Conservation (phyloP, 2,329 filamentous ascomycete genomes). For the Cercospora janseana region DNA sequence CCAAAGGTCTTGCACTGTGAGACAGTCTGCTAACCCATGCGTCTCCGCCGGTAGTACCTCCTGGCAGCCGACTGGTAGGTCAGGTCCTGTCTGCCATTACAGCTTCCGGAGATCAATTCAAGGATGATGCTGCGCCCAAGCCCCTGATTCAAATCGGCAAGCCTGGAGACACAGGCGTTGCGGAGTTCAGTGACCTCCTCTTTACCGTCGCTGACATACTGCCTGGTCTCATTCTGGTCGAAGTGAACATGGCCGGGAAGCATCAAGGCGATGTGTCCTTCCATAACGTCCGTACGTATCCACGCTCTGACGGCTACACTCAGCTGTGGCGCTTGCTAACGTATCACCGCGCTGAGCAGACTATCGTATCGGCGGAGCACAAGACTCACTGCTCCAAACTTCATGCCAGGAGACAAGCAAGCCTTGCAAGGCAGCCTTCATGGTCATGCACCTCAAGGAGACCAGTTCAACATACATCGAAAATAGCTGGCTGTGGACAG, state of each 20-base stretch:
- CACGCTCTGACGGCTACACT: neutral
- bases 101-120: slow-evolving; percentile 50
- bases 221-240: slow-evolving; percentile 45
- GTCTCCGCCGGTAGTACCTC: slow-evolving; percentile 38
- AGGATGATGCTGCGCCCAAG: slow-evolving; percentile 44
- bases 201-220: slow-evolving; percentile 53
- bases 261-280: slow-evolving; percentile 51
- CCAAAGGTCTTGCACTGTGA: no score
- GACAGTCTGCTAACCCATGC: neutral
- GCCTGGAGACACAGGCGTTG: slow-evolving; percentile 50
- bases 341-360: slow-evolving; percentile 21
- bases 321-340: neutral
- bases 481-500: slow-evolving; percentile 51
- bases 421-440: slow-evolving; percentile 35
- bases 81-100: slow-evolving; percentile 55
- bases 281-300: slow-evolving; percentile 29
- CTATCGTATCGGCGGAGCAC: slow-evolving; percentile 39
- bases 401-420: slow-evolving; percentile 44
- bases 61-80: slow-evolving; percentile 54
- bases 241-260: slow-evolving; percentile 52
- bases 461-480: slow-evolving; percentile 53
- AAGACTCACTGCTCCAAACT: slow-evolving; percentile 34
- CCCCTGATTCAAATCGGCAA: slow-evolving; percentile 55
- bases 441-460: slow-evolving; percentile 49
- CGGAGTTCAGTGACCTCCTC: slow-evolving; percentile 54